Evolutionary conservation across 1,284 basidiomycete species (phyloP).

Genomic region (Fistulina hepatica): DNA sequence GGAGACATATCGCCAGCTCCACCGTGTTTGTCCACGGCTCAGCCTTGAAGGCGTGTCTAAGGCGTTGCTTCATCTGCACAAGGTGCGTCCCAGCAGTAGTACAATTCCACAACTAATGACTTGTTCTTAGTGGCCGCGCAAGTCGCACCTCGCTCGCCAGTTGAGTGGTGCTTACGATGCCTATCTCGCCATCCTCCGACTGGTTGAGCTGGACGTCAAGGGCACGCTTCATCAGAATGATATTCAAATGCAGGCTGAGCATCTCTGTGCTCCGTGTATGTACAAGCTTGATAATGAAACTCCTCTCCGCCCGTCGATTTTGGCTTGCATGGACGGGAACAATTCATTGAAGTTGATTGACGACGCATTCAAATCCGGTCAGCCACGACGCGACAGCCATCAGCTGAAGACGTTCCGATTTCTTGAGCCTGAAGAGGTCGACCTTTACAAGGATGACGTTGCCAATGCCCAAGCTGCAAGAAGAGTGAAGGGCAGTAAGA

Average conservation of each 20-base stretch:
- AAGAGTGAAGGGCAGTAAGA: no score
- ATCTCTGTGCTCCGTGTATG: slow-evolving; percentile 12
- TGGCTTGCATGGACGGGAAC: slow-evolving; percentile 23
- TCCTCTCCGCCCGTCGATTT: slow-evolving; percentile 10
- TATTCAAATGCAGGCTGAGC: slow-evolving; percentile 12
- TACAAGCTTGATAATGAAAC: slow-evolving; percentile 18
- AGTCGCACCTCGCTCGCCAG: slow-evolving; percentile 1
- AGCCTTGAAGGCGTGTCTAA: slow-evolving; percentile 15
- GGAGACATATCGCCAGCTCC: slow-evolving; percentile 16
- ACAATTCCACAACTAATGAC: no score
- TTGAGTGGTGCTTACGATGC: slow-evolving; percentile 9
- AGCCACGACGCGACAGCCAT: slow-evolving; percentile 13
- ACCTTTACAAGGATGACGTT: slow-evolving; percentile 23
- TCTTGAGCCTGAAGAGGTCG: slow-evolving; percentile 15
- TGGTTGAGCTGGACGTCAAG: background rate
- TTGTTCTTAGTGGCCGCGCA: background rate
- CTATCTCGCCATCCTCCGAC: slow-evolving; percentile 8
- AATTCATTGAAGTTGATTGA: slow-evolving; percentile 24
- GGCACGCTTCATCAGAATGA: slow-evolving; percentile 2
- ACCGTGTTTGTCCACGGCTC: slow-evolving; percentile 17
- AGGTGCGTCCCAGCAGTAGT: background rate
- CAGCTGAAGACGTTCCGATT: slow-evolving; percentile 5
- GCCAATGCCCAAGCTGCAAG: background rate
- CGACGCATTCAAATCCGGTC: slow-evolving; percentile 19
- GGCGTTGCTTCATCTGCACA: slow-evolving; percentile 15